Conservation (phyloP, 495 filamentous ascomycete genomes). For the Terfezia claveryi region DNA sequence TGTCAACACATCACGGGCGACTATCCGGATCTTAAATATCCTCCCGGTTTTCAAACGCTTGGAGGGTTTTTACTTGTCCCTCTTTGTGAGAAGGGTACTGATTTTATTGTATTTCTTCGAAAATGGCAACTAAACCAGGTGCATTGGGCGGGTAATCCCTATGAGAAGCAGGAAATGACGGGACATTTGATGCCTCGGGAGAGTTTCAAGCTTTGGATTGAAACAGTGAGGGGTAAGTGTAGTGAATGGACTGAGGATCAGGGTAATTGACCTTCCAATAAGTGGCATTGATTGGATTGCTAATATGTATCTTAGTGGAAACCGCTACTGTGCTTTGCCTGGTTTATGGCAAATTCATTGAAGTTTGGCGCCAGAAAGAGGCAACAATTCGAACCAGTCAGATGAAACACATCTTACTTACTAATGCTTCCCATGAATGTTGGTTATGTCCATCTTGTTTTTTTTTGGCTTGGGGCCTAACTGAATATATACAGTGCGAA, state of each 20-base stretch:
- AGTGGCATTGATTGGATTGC: too few relatives aligned
- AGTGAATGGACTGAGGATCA: slow-evolving; percentile 55
- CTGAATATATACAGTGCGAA: slow-evolving; percentile 35
- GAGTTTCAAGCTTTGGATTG: slow-evolving; percentile 57
- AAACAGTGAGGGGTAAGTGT: slow-evolving; percentile 53
- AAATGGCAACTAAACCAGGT: slow-evolving; percentile 36
- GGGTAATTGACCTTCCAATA: slow-evolving; percentile 3
- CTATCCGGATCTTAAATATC: slow-evolving; percentile 64
- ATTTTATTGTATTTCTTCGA: slow-evolving; percentile 87
- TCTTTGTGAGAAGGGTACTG: slow-evolving; percentile 47
- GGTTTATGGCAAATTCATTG: slow-evolving; percentile 61
- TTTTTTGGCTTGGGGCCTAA: neutral
- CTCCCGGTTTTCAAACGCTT: slow-evolving; percentile 51
- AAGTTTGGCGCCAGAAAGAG: slow-evolving; percentile 87
- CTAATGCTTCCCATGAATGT: slow-evolving; percentile 77
- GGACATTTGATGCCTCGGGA: slow-evolving; percentile 53
- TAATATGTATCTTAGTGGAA: slow-evolving; percentile 28
- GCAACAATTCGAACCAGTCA: slow-evolving; percentile 62
- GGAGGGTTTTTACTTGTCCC: slow-evolving; percentile 72
- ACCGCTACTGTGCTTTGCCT: slow-evolving; percentile 75
- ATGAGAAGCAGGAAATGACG: slow-evolving; percentile 42
- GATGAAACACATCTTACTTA: slow-evolving; percentile 56
- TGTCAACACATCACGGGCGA: slow-evolving; percentile 59
- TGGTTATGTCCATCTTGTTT: neutral
- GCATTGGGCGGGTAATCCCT: slow-evolving; percentile 76